These are phyloP conservation scores for Saccharomycopsis oosterbeekiorum DNA, from an alignment of 805 yeast genomes.

Conservation along the genomic window DNA sequence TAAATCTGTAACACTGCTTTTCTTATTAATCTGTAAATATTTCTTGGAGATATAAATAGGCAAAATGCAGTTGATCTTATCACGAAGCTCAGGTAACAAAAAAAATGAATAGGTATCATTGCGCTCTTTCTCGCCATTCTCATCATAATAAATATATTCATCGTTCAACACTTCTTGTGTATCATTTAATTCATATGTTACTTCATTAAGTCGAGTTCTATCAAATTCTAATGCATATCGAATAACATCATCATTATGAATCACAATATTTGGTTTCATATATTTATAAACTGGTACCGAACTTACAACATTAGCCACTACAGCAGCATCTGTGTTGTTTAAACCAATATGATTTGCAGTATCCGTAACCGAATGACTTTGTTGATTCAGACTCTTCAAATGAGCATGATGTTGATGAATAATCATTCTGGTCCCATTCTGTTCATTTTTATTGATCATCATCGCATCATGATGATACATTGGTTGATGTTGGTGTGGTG, in stretches of 20 bases:
- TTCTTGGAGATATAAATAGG: slow-evolving; percentile 25
- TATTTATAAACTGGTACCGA: background rate
- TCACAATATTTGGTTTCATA: slow-evolving; percentile 22
- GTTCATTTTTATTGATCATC: background rate
- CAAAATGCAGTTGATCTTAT: slow-evolving; percentile 33
- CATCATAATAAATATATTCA: background rate
- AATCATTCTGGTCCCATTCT: slow-evolving; percentile 13
- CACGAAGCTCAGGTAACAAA: slow-evolving; percentile 26
- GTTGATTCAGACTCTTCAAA: background rate
- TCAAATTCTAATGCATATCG: slow-evolving; percentile 33
- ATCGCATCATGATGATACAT: background rate
- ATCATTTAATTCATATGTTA: slow-evolving; percentile 32
- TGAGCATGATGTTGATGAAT: slow-evolving; percentile 18
- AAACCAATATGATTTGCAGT: background rate
- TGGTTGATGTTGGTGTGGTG: background rate
- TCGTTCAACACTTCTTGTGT: background rate
- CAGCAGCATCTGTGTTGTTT: background rate
- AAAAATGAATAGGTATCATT: slow-evolving; percentile 19
- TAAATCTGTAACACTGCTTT: background rate
- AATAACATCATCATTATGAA: slow-evolving; percentile 33
- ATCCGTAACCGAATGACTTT: slow-evolving; percentile 5
- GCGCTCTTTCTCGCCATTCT: slow-evolving; percentile 1
- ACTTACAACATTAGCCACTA: slow-evolving; percentile 20
- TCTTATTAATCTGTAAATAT: slow-evolving; percentile 16
- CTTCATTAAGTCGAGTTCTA: slow-evolving; percentile 40